Percentiles rank a stretch among this genome's conserved stretches.
Evolutionary conservation across 2,329 filamentous ascomycete genomes (phyloP).

Genomic region (Colletotrichum limetticola): DNA sequence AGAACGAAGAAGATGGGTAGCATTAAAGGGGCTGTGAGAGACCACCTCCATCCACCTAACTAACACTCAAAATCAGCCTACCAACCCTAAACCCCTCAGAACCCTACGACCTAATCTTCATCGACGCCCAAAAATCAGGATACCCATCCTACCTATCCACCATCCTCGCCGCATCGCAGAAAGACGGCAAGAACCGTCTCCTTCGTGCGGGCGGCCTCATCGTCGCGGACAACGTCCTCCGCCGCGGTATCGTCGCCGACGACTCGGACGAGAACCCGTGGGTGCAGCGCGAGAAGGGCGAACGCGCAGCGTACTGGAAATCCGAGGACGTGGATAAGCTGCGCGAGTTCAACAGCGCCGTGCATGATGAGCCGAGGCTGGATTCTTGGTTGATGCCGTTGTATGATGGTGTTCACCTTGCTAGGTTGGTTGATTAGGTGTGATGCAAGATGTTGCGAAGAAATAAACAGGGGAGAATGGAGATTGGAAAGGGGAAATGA

Average conservation of each 20-base stretch:
- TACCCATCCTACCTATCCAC: constrained; percentile 59
- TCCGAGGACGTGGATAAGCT: constrained; percentile 36
- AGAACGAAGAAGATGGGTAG: neutral
- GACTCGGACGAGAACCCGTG: constrained; percentile 35
- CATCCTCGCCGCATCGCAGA: constrained; percentile 55
- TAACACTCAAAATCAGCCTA: constrained; percentile 40
- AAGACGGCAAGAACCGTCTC: constrained; percentile 50
- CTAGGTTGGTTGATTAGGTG: constrained; percentile 48
- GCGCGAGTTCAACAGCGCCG: constrained; percentile 37
- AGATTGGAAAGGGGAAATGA: neutral
- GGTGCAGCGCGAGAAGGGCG: constrained; percentile 23
- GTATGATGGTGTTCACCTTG: constrained; percentile 55
- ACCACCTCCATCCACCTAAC: neutral
- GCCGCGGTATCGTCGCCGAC: constrained; percentile 58
- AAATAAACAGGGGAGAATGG: too few relatives aligned
- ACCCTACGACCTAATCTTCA: constrained; percentile 65
- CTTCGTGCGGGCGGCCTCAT: constrained; percentile 61
- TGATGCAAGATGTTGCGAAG: neutral
- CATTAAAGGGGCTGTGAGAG: neutral
- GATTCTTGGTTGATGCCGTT: constrained; percentile 54
- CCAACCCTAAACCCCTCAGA: constrained; percentile 46
- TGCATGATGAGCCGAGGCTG: constrained; percentile 44
- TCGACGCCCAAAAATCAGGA: constrained; percentile 64
- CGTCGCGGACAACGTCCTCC: constrained; percentile 65
- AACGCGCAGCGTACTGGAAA: constrained; percentile 36